phyloP scores from a whole-genome alignment of 495 filamentous ascomycete genomes.

The Penicillium ucsense region DNA sequence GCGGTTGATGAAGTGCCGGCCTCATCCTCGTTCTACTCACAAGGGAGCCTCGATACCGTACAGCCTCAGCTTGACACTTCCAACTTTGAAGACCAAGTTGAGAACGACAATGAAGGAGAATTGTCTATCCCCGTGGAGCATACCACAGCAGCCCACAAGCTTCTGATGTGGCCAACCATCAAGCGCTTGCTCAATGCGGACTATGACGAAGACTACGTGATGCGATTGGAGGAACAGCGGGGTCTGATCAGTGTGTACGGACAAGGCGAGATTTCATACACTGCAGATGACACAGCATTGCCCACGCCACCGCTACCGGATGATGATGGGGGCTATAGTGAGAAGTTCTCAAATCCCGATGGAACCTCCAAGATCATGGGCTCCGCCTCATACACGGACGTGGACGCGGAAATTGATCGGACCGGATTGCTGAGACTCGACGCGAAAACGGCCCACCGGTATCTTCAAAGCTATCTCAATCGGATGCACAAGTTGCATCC shows the following conservation, averaged over 20 bases:
- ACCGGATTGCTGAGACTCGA: slow-evolving; percentile 59
- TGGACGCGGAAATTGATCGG: slow-evolving; percentile 42
- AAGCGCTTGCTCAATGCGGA: slow-evolving; percentile 39
- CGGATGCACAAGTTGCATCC: slow-evolving; percentile 87
- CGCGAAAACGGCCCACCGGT: slow-evolving; percentile 46
- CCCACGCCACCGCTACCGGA: slow-evolving; percentile 12
- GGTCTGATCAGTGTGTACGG: slow-evolving; percentile 70
- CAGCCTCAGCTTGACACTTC: background rate
- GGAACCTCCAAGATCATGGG: background rate
- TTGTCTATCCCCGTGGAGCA: slow-evolving; percentile 69
- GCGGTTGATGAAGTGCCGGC: background rate
- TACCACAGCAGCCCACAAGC: slow-evolving; percentile 68
- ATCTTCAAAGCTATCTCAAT: slow-evolving; percentile 61
- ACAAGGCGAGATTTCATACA: slow-evolving; percentile 62
- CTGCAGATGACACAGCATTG: slow-evolving; percentile 22
- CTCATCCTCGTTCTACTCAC: background rate
- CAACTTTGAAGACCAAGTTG: slow-evolving; percentile 7
- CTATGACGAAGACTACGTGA: slow-evolving; percentile 54
- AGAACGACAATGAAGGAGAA: slow-evolving; percentile 32
- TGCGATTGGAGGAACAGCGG: slow-evolving; percentile 64
- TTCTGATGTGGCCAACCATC: slow-evolving; percentile 65
- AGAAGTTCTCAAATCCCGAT: slow-evolving; percentile 1
- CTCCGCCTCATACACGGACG: slow-evolving; percentile 5
- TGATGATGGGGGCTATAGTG: slow-evolving; percentile 16
- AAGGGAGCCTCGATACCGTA: background rate